Conservation (phyloP, 306 rosid species). For the Rosa rugosa region DNA sequence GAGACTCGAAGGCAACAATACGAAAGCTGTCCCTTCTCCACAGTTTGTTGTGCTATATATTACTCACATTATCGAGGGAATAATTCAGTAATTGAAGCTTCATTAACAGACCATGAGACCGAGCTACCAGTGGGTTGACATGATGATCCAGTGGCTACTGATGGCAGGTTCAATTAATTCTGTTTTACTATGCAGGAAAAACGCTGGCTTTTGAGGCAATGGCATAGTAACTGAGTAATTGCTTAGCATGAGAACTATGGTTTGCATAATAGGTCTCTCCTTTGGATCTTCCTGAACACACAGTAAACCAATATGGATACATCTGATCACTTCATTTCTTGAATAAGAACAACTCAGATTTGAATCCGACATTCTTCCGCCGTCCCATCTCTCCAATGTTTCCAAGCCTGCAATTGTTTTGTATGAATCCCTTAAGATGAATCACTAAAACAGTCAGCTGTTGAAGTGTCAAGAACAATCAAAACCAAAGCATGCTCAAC, state of each 20-base stretch:
- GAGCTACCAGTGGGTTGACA: neutral
- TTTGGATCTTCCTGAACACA: slow-evolving; percentile 36
- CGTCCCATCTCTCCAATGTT: slow-evolving; percentile 26
- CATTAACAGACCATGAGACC: neutral
- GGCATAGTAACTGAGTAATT: neutral
- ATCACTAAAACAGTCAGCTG: no score
- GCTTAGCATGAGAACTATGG: slow-evolving; percentile 29
- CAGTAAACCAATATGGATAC: slow-evolving; percentile 36
- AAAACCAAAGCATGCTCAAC: no score
- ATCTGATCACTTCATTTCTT: slow-evolving; percentile 31
- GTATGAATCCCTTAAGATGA: neutral
- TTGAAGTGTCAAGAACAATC: no score
- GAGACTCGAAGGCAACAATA: no score
- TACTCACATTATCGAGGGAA: neutral
- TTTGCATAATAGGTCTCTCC: slow-evolving; percentile 32
- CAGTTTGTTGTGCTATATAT: no score
- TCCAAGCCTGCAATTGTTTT: slow-evolving; percentile 30
- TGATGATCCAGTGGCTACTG: neutral
- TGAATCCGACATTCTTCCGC: slow-evolving; percentile 19
- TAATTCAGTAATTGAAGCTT: neutral
- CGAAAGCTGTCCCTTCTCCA: no score
- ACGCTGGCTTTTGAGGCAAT: slow-evolving; percentile 5
- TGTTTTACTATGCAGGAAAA: neutral
- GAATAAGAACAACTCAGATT: slow-evolving; percentile 11
- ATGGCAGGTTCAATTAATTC: neutral